Percentiles rank a stretch among this genome's conserved stretches.
Evolutionary conservation across 805 yeast genomes (phyloP).

Genomic region (Cyberlindnera galapagoensis): DNA sequence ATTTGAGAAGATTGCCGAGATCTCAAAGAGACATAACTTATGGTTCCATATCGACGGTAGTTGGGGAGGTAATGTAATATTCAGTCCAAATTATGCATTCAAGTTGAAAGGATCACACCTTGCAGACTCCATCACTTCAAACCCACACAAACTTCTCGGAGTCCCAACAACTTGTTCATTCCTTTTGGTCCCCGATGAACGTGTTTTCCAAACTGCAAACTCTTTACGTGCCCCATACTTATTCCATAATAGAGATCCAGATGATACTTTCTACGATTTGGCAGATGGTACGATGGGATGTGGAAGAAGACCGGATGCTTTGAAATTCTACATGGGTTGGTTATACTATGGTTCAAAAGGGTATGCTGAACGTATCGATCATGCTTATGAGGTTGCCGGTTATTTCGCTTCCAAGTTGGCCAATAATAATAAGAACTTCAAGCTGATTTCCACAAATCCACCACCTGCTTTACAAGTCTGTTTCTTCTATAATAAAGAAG

Average conservation of each 20-base stretch:
- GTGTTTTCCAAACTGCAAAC: constrained; percentile 62
- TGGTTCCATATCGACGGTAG: constrained; percentile 89
- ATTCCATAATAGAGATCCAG: constrained; percentile 51
- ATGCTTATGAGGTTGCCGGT: constrained; percentile 60
- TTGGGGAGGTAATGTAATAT: constrained; percentile 85
- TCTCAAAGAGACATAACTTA: constrained; percentile 47
- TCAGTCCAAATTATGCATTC: constrained; percentile 41
- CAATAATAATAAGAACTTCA: constrained; percentile 35
- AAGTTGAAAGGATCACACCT: constrained; percentile 52
- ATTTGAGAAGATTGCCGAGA: constrained; percentile 43
- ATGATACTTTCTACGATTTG: constrained; percentile 55
- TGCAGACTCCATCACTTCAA: constrained; percentile 73
- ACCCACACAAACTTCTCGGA: constrained; percentile 89
- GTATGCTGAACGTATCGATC: constrained; percentile 59
- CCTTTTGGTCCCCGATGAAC: constrained; percentile 61
- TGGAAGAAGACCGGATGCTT: constrained; percentile 78
- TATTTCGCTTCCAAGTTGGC: constrained; percentile 47
- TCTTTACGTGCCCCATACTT: constrained; percentile 75
- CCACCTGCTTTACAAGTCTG: constrained; percentile 84
- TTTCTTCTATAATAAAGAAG: constrained; percentile 57
- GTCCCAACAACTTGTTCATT: constrained; percentile 76
- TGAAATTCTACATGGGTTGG: constrained; percentile 78
- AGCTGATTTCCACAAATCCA: constrained; percentile 46
- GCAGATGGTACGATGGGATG: constrained; percentile 93
- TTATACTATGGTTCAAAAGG: constrained; percentile 70